phyloP scores from a whole-genome alignment of 2,329 filamentous ascomycete genomes.

The Metarhizium brunneum region DNA sequence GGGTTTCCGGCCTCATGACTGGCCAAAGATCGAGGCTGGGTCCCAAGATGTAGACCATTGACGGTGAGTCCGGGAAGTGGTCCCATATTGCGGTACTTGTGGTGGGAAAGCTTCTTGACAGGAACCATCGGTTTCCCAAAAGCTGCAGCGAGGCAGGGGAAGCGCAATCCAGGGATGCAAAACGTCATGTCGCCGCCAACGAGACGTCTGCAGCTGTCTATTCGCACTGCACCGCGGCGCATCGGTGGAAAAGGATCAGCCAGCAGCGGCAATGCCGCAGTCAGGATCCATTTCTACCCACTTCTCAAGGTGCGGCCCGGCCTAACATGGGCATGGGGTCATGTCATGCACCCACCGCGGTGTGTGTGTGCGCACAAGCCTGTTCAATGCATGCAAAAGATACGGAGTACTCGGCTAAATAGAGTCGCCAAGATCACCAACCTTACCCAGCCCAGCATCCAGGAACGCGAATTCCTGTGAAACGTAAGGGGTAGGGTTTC shows the following conservation, averaged over 20 bases:
- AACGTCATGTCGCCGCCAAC: not conserved
- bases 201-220: not conserved
- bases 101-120: not conserved
- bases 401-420: not conserved
- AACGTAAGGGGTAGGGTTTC: not conserved
- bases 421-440: not conserved
- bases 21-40: not conserved
- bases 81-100: not conserved
- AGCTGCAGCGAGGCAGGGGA: not conserved
- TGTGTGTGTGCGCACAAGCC: not conserved
- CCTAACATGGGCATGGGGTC: not conserved
- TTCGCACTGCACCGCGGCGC: not conserved
- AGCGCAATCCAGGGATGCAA: not conserved
- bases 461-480: not conserved
- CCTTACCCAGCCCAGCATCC: not conserved
- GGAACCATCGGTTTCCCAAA: not conserved
- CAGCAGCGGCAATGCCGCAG: not conserved
- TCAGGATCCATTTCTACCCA: not conserved
- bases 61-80: not conserved
- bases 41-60: not conserved
- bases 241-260: not conserved
- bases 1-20: not conserved
- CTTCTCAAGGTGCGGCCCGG: not conserved
- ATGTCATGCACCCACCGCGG: not conserved
- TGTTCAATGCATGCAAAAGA: too few species aligned